Evolutionary conservation across 208 protist species (phyloP), one percentile per base, ranked within the genome.

Genomic region (Acanthamoeba lenticulata): DNA sequence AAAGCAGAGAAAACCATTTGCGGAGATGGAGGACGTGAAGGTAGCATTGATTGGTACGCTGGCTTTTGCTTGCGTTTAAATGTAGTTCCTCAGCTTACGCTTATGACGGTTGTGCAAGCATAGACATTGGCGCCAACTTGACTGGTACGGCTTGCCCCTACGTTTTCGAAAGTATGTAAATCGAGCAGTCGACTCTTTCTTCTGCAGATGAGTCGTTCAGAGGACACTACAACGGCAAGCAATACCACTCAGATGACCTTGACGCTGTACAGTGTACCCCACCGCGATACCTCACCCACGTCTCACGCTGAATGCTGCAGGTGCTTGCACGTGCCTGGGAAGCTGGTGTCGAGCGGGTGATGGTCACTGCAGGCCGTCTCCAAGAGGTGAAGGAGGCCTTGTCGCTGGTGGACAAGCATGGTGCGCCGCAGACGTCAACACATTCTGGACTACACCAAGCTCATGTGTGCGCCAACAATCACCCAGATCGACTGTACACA

Each of bases 321-420:
- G 96, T 99, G 42, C 86, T 98, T 40, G 90, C 94, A 7, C 95
- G 98, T 40, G 95, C 97, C 15, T 81, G 94, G 49, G 29, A 85
- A 11, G 95, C 94, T 49, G 97, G 98, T 32, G 96, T 98, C 0
- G 96, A 95, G 34, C 96, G 97, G 5, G 69, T 98, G 9, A 95
- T 98, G 17, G 94, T 98, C 57, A 98, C 98, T 0, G 97, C 97
- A 3, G 97, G 96, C 0, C 97, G 94, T 38, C 52, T 97, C 6
- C 69, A 94, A 57, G 96, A 98, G 74, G 97, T 96, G 83, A 57
- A 94, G 21, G 81, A 96, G 21, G 97, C 97, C 1, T 95, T 98
- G 52, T 42, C 95, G 36, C 95, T 98, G 36, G 98, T 97, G 42
- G 60, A 95, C 13, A 67, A 93, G 65, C 34, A 93, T 32, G 52